A percentile compares a stretch with the other conserved stretches of the same genome.
These are phyloP conservation scores for Panicum hallii DNA, from an alignment of 202 grass and related monocot species.

Conservation along the genomic window DNA sequence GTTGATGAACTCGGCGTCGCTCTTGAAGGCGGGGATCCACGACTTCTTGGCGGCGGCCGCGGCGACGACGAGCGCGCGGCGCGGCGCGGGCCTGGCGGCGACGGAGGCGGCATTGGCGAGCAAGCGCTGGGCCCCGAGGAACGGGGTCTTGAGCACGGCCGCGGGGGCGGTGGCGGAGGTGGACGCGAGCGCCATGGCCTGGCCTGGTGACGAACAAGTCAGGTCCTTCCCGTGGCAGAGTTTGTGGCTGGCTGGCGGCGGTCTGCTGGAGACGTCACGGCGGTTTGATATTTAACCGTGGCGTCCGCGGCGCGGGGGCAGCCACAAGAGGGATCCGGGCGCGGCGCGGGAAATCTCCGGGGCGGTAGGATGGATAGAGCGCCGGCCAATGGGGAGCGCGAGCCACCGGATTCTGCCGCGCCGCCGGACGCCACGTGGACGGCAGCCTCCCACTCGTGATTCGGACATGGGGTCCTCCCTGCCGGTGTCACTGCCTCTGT, in stretches of 20 bases:
- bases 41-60: conserved; percentile 79
- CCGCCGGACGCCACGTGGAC: conserved; percentile 71
- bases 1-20: conserved; percentile 82
- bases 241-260: neutral
- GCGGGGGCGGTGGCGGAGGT: conserved; percentile 86
- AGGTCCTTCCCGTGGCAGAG: neutral
- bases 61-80: conserved; percentile 57
- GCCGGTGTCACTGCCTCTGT: neutral
- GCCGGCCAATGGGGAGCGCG: conserved; percentile 76
- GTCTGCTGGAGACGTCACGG: conserved; percentile 3
- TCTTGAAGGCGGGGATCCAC: conserved; percentile 87
- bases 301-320: conserved; percentile 40
- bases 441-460: conserved; percentile 33
- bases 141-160: conserved; percentile 73
- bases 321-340: conserved; percentile 48
- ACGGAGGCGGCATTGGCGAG: conserved; percentile 60
- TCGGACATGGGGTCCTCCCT: conserved; percentile 20
- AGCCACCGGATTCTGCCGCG: conserved; percentile 58
- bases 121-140: conserved; percentile 65
- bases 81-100: conserved; percentile 43
- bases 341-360: conserved; percentile 54
- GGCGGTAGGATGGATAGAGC: conserved; percentile 74
- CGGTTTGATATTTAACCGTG: conserved; percentile 55
- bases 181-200: conserved; percentile 77
- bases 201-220: neutral